phyloP scores from a whole-genome alignment of 805 yeast genomes.

The Ascoidea asiatica region DNA sequence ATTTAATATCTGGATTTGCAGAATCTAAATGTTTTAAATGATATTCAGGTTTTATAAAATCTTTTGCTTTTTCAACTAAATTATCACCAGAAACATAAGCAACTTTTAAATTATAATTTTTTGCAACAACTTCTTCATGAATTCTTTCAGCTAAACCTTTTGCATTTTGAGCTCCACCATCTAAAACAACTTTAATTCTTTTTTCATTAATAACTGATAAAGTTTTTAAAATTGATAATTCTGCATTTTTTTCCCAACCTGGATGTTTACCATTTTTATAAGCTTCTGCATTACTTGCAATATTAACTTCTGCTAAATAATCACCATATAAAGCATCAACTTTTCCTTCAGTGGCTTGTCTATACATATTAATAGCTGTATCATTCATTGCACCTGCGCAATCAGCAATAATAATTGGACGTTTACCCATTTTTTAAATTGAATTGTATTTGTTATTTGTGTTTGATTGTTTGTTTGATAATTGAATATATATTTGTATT shows the following conservation, averaged over 20 bases:
- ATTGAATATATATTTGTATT: too few species aligned
- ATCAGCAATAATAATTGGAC: conserved; percentile 8
- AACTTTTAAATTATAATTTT: conserved; percentile 9
- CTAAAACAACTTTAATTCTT: conserved; percentile 11
- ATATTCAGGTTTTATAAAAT: conserved; percentile 6
- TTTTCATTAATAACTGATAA: conserved; percentile 4
- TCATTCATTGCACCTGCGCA: conserved; percentile 6
- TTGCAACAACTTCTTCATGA: conserved; percentile 1
- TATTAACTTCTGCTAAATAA: conserved; percentile 18
- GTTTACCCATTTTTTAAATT: conserved; percentile 1
- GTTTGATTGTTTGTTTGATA: too few species aligned
- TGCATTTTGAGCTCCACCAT: conserved; percentile 14
- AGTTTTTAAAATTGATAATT: conserved; percentile 4
- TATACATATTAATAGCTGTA: conserved; percentile 6
- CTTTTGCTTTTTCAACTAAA: conserved; percentile 5
- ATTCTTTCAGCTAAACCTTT: conserved; percentile 11
- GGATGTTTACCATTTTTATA: conserved; percentile 6
- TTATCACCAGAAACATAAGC: conserved; percentile 13
- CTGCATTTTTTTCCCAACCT: conserved; percentile 8
- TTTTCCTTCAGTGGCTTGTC: conserved; percentile 4
- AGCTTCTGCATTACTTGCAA: conserved; percentile 8
- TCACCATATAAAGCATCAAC: conserved; percentile 18
- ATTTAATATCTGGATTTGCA: conserved; percentile 3
- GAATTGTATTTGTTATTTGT: too few species aligned
- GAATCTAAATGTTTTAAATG: conserved; percentile 8